Percentiles rank a stretch among this genome's conserved stretches.
Conservation (phyloP, 495 filamentous ascomycete species). For the Talaromyces liani region DNA sequence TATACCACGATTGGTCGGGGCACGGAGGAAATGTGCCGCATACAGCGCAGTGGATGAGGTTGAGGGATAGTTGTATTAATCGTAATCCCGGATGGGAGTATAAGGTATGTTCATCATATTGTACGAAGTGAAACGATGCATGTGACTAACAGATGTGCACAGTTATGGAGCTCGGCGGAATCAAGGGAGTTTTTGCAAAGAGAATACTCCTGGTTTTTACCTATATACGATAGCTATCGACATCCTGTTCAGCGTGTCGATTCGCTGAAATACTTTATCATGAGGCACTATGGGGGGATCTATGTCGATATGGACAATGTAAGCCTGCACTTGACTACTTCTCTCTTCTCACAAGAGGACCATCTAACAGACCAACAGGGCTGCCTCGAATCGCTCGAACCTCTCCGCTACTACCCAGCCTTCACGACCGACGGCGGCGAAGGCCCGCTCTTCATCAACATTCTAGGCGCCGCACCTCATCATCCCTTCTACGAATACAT, state of each 20-base stretch:
- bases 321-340: background rate
- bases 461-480: conserved; percentile 10
- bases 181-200: conserved; percentile 51
- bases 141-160: background rate
- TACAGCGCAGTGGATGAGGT: conserved; percentile 4
- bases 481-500: conserved; percentile 15
- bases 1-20: conserved; percentile 10
- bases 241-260: conserved; percentile 66
- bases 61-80: conserved; percentile 8
- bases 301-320: conserved; percentile 61
- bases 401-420: conserved; percentile 13
- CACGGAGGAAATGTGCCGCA: conserved; percentile 5
- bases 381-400: conserved; percentile 13
- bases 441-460: conserved; percentile 15
- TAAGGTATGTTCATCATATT: conserved; percentile 2
- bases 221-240: conserved; percentile 58
- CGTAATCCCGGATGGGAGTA: conserved; percentile 8
- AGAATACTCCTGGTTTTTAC: conserved; percentile 63
- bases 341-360: too few relatives aligned
- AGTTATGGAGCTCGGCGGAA: conserved; percentile 61
- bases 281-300: conserved; percentile 61
- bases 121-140: background rate
- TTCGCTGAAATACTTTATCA: conserved; percentile 61
- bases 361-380: conserved; percentile 7
- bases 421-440: conserved; percentile 14